Evolutionary conservation across 2,329 filamentous ascomycete species (phyloP), one percentile per base, ranked within the genome.

Genomic region (Alternaria sp.): DNA sequence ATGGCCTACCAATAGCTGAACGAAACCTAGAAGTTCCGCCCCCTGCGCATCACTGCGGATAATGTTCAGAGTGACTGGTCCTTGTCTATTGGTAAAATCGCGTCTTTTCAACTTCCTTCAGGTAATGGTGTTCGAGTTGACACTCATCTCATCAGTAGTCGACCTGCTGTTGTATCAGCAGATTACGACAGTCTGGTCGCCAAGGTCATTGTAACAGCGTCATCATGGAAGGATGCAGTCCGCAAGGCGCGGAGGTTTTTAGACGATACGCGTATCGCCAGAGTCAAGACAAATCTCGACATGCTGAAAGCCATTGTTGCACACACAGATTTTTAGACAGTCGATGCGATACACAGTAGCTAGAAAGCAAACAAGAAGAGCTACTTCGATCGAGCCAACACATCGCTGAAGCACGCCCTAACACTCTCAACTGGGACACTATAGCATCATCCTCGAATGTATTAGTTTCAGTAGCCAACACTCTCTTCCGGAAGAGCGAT

Each of bases 141-240:
- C 60, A 87, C 83, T 0, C 81, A 85, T 61, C 72, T 88, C 1
- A 74, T 80, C n/a, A 71, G 72, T 10, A 73, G 76, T 1, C 73
- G 76, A 1, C 70, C 78, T 0, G 74, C 80, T 0, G 71, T 85
- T 4, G 78, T 88, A 0, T 81, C 82, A 0, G 77, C 84, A 1
- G 82, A 86, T 34, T 88, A 86, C 62, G 85, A 88, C 70, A 85
- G 83, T 52, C 77, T 88, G 2, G 71, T 88, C 4, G 85, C 84
- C 5, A 88, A 88, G 61, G 77, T 88, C 56, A 84, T 88, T 34
- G 74, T 88, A 48, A 86, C 83, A 1, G 84, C 83, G 0, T 71
- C 79, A 0, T 81, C 76, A 7, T 88, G 85, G 84, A 66, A 78
- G n/a, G 80, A 79, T 11, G 79, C 78, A 0, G 79, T 88, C 1